Base-by-base conservation (phyloP, 2,329 filamentous ascomycete genomes). In the Didymella lethalis region DNA sequence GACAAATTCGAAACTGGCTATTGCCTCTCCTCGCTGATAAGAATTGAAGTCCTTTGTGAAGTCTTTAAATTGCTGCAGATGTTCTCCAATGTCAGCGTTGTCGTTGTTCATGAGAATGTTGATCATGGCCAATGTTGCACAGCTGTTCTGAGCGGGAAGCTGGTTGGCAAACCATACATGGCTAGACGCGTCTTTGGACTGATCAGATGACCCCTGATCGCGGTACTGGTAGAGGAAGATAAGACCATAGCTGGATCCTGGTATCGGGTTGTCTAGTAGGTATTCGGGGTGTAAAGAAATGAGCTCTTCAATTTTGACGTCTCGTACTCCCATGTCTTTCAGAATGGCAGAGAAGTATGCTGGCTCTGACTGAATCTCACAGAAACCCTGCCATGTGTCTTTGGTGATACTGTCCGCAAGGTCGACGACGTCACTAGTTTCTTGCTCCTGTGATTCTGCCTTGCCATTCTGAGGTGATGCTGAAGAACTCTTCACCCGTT, bases 81-180 rank as follows among this genome's bases (percentile, higher is more conserved):
- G 82, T n/a, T 86, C 78, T 4, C 93, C 92, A 6, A 97, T 83
- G 11, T 87, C 79, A 3, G 92, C 77, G 0, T 81, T 82, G 0
- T 46, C 29, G 25, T 88, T 84, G 72, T 98, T 98, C 86, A 97
- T 96, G 71, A 97, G 81, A 60, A 97, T 96, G 70, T 98, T 98
- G 67, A 97, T 84, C 65, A 98, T 82, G 3, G 95, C 93, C 45
- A 97, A 87, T n/a, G 92, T 95, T 20, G 92, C 95, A 77, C 95
- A 99, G 26, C 92, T 90, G 76, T 96, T 96, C 48, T 76, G 73
- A 12, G 67, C 71, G 5, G 74, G 75, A 46, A 91, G 90, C 80
- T 96, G 94, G 70, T 97, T 97, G 28, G 93, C 93, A 75, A 97
- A 98, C 94, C 95, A 99, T 18, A 98, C 81, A 29, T 86, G 80